Percentiles rank a stretch among this genome's conserved stretches.
These are phyloP conservation scores for Monosporascus sp. DNA, from an alignment of 2,329 filamentous ascomycete genomes.

Conservation along the genomic window DNA sequence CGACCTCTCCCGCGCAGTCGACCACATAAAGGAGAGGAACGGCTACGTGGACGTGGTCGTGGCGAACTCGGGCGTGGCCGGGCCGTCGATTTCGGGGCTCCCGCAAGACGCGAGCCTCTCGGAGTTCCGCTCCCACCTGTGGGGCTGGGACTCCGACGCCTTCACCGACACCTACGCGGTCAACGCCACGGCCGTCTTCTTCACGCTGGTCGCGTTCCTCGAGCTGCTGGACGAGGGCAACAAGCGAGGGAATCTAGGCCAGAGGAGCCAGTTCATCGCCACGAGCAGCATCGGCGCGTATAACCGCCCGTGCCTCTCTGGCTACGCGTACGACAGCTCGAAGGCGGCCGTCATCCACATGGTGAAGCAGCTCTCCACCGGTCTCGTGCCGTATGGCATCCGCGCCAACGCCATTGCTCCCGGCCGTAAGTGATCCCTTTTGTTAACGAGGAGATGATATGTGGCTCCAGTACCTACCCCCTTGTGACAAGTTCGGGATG, in stretches of 20 bases:
- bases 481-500: neutral
- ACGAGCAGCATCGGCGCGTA: conserved; percentile 60
- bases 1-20: conserved; percentile 50
- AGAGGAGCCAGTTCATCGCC: conserved; percentile 46
- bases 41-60: conserved; percentile 54
- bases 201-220: conserved; percentile 57
- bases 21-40: conserved; percentile 46
- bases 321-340: conserved; percentile 60
- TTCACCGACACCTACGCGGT: conserved; percentile 55
- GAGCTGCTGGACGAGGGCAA: conserved; percentile 52
- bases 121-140: conserved; percentile 10
- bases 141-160: conserved; percentile 33
- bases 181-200: conserved; percentile 57
- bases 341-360: conserved; percentile 63
- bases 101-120: conserved; percentile 23
- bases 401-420: conserved; percentile 23
- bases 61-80: conserved; percentile 49
- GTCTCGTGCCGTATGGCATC: conserved; percentile 52
- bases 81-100: conserved; percentile 30
- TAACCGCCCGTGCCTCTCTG: conserved; percentile 52
- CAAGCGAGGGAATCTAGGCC: conserved; percentile 42
- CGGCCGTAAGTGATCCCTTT: conserved; percentile 15
- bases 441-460: neutral
- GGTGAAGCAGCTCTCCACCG: conserved; percentile 58
- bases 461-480: neutral